Percentiles rank a stretch among this genome's conserved stretches.
Evolutionary conservation across 371 early-diverging fungal species (phyloP).

Genomic region (Mucor irregularis): DNA sequence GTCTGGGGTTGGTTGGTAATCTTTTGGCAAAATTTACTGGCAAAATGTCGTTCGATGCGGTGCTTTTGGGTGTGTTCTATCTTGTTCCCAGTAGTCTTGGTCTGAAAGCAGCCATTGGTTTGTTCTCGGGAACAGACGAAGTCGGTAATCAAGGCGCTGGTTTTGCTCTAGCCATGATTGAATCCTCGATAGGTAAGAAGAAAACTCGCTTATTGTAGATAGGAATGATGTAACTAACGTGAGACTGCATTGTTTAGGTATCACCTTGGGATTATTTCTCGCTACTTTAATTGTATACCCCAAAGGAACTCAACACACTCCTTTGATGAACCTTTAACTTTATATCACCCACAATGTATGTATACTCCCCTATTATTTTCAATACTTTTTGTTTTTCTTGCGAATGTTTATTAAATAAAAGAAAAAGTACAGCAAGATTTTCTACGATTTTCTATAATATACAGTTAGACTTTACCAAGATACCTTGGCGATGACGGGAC

Average conservation of each 20-base stretch:
- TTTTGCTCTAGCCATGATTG: conserved; percentile 47
- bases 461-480: conserved; percentile 35
- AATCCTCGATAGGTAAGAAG: conserved; percentile 32
- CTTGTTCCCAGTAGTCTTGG: conserved; percentile 60
- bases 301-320: conserved; percentile 54
- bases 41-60: conserved; percentile 57
- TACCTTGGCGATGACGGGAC: conserved; percentile 47
- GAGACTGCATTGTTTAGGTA: too few species aligned
- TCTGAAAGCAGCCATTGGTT: conserved; percentile 43
- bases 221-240: too few species aligned
- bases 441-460: too few species aligned
- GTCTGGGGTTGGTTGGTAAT: conserved; percentile 57
- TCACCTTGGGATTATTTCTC: conserved; percentile 60
- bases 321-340: conserved; percentile 50
- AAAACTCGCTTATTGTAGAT: too few species aligned
- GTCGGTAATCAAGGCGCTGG: conserved; percentile 40
- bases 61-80: conserved; percentile 53
- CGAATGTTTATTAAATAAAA: too few species aligned
- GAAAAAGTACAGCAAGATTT: too few species aligned
- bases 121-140: conserved; percentile 35
- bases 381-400: too few species aligned
- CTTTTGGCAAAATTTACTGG: conserved; percentile 52
- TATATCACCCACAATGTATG: too few species aligned
- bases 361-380: too few species aligned
- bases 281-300: conserved; percentile 61